Evolutionary conservation across 2,329 filamentous ascomycete genomes (phyloP), one percentile per base, ranked within the genome.

Genomic region (Tolypocladium pustulatum): DNA sequence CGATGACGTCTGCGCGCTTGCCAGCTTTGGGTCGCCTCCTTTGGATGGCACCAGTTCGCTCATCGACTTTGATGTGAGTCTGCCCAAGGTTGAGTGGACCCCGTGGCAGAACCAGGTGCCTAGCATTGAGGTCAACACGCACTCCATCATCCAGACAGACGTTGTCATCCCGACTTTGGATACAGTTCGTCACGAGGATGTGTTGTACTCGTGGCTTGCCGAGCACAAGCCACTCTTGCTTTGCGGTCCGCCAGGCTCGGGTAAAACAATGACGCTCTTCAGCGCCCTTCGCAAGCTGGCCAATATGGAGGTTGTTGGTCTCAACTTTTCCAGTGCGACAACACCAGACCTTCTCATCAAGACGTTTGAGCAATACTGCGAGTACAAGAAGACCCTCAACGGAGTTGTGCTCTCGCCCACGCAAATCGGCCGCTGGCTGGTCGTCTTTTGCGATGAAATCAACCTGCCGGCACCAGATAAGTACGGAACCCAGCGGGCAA

Each of bases 211-310:
- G 4, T 99, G 94, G 94, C 84, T 99, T 52, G 94, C 95, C 20
- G 94, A 99, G 72, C 94, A 99, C 72, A 99, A 99, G 77, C 94
- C 95, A 15, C 80, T 99, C 22, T 79, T 99, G 57, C 87, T 99
- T 20, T 99, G 94, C 71, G 95, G 94, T 73, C 95, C 94, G 70
- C 94, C 94, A 60, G 94, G 94, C 77, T 99, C 94, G 56, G 94
- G 94, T 80, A 99, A 99, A 79, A 99, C 94, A 5, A 99, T 99
- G 94, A 99, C 94, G 13, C 79, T 99, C 15, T 99, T 99, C 78
- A 97, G 93, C 71, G 94, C 94, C 38, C 84, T 99, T 57, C 88
- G 94, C 63, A 99, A 99, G 75, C 80, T 99, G 59, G 93, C 93
- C 4, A 97, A 97, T 71, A 97, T 99, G 92, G 94, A 99, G 74